phyloP scores from a whole-genome alignment of 495 filamentous ascomycete genomes.

The Xylaria flabelliformis region DNA sequence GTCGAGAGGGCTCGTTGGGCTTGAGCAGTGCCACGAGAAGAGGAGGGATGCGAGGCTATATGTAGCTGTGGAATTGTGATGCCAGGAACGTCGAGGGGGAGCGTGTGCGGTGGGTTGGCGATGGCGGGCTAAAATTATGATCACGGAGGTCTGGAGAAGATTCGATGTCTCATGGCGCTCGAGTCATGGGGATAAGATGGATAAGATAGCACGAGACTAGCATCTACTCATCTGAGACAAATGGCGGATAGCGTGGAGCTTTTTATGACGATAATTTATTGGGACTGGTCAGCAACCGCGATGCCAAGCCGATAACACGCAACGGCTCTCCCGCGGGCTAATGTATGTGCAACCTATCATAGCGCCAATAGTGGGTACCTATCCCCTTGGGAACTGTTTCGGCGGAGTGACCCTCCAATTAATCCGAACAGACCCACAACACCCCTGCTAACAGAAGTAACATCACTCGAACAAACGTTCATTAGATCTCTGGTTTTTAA shows the following conservation, averaged over 20 bases:
- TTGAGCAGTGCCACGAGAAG: slow-evolving; percentile 40
- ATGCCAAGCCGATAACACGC: not conserved
- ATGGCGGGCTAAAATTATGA: not conserved
- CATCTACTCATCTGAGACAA: slow-evolving; percentile 2
- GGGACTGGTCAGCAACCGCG: not conserved
- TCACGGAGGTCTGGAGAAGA: slow-evolving; percentile 5
- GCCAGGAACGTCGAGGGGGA: not conserved
- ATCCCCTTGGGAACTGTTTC: too few species aligned
- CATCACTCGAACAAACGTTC: too few species aligned
- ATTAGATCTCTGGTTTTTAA: too few species aligned
- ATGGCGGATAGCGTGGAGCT: not conserved
- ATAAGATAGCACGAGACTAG: not conserved
- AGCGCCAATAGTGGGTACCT: not conserved
- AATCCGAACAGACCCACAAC: too few species aligned
- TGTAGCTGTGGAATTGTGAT: slow-evolving; percentile 48
- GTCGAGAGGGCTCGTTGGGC: slow-evolving; percentile 33
- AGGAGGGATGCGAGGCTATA: slow-evolving; percentile 46
- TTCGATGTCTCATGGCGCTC: slow-evolving; percentile 17
- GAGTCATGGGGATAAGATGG: slow-evolving; percentile 10
- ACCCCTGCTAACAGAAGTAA: too few species aligned
- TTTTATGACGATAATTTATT: slow-evolving; percentile 4
- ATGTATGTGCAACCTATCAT: not conserved
- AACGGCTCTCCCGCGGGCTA: not conserved
- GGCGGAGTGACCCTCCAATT: too few species aligned
- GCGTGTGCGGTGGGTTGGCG: slow-evolving; percentile 2